Evolutionary conservation across 2,329 filamentous ascomycete species (phyloP).

Genomic region (Aspergillus japonicus): DNA sequence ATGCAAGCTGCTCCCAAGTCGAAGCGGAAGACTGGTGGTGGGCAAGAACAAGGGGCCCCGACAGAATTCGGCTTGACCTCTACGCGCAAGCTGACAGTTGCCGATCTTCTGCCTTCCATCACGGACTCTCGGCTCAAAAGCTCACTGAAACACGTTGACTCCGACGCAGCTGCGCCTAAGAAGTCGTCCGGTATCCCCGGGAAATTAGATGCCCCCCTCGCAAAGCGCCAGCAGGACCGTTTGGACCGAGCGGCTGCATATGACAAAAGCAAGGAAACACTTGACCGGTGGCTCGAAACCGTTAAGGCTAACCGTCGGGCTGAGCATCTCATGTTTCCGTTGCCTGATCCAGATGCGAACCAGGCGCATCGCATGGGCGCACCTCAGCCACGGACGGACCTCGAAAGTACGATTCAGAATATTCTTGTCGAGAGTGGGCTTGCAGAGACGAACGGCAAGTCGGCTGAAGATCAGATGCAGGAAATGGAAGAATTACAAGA

Average conservation of each 20-base stretch:
- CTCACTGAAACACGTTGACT: slow-evolving; percentile 69
- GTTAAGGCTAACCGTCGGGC: slow-evolving; percentile 91
- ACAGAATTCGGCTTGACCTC: slow-evolving; percentile 59
- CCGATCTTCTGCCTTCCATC: slow-evolving; percentile 71
- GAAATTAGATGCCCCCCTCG: slow-evolving; percentile 78
- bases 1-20: slow-evolving; percentile 37
- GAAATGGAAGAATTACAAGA: slow-evolving; percentile 69
- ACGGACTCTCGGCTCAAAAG: slow-evolving; percentile 75
- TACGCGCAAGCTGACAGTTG: slow-evolving; percentile 68
- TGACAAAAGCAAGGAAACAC: slow-evolving; percentile 84
- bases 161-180: slow-evolving; percentile 35
- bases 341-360: slow-evolving; percentile 68
- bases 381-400: slow-evolving; percentile 69
- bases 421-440: slow-evolving; percentile 90
- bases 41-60: slow-evolving; percentile 62
- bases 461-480: slow-evolving; percentile 63
- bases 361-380: slow-evolving; percentile 55
- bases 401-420: slow-evolving; percentile 80
- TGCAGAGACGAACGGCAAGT: slow-evolving; percentile 56
- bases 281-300: slow-evolving; percentile 90
- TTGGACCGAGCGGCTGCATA: slow-evolving; percentile 80
- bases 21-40: slow-evolving; percentile 41
- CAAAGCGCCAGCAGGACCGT: slow-evolving; percentile 81
- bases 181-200: slow-evolving; percentile 57
- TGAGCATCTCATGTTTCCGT: slow-evolving; percentile 84